Evolutionary conservation across 2,329 filamentous ascomycete species (phyloP), one percentile per base, ranked within the genome.

Genomic region (Neonectria hederae): DNA sequence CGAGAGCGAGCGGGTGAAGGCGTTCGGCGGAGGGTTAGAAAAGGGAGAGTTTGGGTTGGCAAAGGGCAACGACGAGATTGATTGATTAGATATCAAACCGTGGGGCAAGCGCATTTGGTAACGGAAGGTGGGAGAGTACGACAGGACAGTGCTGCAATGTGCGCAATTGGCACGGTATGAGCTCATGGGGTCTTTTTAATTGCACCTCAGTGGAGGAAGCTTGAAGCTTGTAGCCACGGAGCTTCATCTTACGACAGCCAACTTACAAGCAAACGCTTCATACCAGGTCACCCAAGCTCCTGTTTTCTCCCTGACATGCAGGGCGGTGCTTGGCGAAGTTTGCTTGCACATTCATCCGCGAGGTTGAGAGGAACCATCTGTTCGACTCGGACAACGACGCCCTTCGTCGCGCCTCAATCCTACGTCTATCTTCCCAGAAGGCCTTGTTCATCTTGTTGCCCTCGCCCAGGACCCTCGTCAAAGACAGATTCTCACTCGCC

Each of bases 21-120:
- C n/a, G 38, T 42, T 40, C 21, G 49, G 30, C 49, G 52, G 51
- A 21, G 40, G 22, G 49, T 54, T 53, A 22, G 64, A 54, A 57
- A 35, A 24, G 51, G 32, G 28, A 48, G 56, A 62, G 59, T 62
- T 60, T 53, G 57, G 17, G 2, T 32, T 17, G 22, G 28, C 14
- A 28, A 9, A 30, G 17, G 35, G 26, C 53, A 40, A 45, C 65
- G 73, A 76, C 76, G 71, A 65, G 77, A 79, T 78, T 78, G 78
- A 79, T 79, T 78, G 78, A 79, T 79, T 78, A 79, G 78, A 79
- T 76, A 72, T 49, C 65, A 60, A 60, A 67, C 65, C 65, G 68
- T 69, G 70, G 67, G 69, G 66, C 68, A 66, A 38, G 28, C 60
- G 60, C 28, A 40, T 24, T 63, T 48, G 52, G 58, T 22, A 61